phyloP scores from a whole-genome alignment of 176 grass and related monocot genomes.

The Oryza meridionalis region DNA sequence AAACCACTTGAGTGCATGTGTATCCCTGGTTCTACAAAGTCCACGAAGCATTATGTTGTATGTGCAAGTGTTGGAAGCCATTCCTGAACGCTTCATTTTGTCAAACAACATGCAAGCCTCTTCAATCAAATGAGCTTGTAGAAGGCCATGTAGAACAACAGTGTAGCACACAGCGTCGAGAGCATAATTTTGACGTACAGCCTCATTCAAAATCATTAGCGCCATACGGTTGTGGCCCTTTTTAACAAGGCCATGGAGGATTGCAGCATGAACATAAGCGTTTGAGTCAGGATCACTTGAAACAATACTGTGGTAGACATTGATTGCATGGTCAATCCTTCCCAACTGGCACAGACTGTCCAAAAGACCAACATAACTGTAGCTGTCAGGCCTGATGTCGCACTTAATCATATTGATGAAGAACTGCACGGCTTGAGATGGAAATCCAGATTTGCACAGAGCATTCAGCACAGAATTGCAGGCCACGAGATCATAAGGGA shows the following conservation, averaged over 20 bases:
- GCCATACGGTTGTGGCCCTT: conserved; percentile 51
- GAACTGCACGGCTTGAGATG: conserved; percentile 62
- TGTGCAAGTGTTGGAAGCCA: conserved; percentile 63
- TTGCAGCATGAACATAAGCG: conserved; percentile 61
- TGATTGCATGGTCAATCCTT: conserved; percentile 52
- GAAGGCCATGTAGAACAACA: conserved; percentile 76
- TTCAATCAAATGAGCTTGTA: conserved; percentile 50
- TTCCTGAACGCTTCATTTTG: conserved; percentile 68
- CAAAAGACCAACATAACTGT: conserved; percentile 74
- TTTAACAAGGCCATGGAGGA: conserved; percentile 71
- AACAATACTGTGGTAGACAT: conserved; percentile 55
- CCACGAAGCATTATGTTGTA: conserved; percentile 91
- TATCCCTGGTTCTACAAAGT: conserved; percentile 66
- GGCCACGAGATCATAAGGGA: conserved; percentile 67
- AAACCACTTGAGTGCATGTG: conserved; percentile 51
- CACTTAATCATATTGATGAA: conserved; percentile 55
- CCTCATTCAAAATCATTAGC: conserved; percentile 59
- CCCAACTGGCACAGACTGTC: conserved; percentile 63
- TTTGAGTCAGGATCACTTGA: conserved; percentile 50
- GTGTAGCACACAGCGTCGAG: conserved; percentile 75
- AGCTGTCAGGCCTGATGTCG: conserved; percentile 68
- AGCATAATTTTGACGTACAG: conserved; percentile 49
- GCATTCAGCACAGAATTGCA: conserved; percentile 71
- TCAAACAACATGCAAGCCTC: conserved; percentile 81
- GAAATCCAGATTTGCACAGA: conserved; percentile 80